A percentile compares a stretch with the other conserved stretches of the same genome.
Conservation (phyloP, 78 protist species). For the Dictyostelium intermedium region DNA sequence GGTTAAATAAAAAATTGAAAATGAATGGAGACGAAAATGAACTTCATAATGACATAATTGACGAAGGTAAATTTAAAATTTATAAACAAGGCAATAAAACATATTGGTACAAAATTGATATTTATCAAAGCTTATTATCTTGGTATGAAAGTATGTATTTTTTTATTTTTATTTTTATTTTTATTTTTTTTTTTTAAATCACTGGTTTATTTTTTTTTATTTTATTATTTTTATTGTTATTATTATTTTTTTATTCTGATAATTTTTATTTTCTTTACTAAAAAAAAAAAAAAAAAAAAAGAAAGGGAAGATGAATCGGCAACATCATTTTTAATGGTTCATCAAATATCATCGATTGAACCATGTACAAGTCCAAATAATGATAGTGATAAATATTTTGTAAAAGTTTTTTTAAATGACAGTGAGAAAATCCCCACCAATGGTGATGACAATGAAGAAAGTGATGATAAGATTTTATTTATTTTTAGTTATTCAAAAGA, state of each 20-base stretch:
- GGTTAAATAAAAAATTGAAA: background rate
- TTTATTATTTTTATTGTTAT: no score
- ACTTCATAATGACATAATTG: background rate
- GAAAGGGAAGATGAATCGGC: background rate
- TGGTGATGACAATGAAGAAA: background rate
- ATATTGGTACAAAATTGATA: conserved; percentile 26
- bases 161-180: background rate
- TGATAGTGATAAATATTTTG: background rate
- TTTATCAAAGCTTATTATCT: background rate
- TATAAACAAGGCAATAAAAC: background rate
- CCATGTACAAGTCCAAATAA: background rate
- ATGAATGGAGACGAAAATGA: background rate
- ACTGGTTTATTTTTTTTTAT: no score
- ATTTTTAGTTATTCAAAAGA: background rate
- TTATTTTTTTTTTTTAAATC: no score
- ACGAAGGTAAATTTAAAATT: background rate
- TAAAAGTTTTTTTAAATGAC: background rate
- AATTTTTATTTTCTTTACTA: background rate
- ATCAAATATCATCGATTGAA: background rate
- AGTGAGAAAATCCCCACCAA: background rate
- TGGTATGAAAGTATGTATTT: conserved; percentile 10
- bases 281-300: no score
- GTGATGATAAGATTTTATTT: background rate
- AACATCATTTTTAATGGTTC: conserved; percentile 10
- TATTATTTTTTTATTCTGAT: no score